Percentiles rank a stretch among this genome's conserved stretches.
Conservation (phyloP, 192 early-diverging fungal species). For the Coemansia sp. region DNA sequence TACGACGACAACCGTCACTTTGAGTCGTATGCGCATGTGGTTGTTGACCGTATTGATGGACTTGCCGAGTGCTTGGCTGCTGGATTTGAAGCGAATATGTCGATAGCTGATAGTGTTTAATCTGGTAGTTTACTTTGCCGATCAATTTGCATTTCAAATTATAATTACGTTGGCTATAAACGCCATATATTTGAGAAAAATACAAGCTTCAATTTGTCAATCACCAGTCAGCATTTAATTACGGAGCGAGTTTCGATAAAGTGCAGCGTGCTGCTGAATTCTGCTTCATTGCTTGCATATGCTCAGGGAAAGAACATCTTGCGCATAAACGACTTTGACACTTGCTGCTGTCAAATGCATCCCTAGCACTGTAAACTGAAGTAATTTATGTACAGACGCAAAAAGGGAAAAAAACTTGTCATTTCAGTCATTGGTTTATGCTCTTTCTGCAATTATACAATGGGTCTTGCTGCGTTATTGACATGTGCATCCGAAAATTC, state of each 20-base stretch:
- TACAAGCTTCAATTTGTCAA: neutral
- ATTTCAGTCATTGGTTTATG: neutral
- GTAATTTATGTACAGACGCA: neutral
- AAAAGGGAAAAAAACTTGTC: neutral
- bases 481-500: neutral
- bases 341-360: neutral
- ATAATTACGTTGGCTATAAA: neutral
- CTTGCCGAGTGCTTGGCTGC: constrained; percentile 17
- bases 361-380: neutral
- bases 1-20: constrained; percentile 37
- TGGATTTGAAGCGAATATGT: constrained; percentile 39
- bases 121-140: neutral
- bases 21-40: constrained; percentile 36
- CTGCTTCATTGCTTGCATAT: neutral
- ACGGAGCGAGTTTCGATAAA: neutral
- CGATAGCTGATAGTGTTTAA: constrained; percentile 15
- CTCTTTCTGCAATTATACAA: neutral
- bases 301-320: neutral
- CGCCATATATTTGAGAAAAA: neutral
- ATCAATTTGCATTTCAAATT: neutral
- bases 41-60: constrained; percentile 45
- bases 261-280: neutral
- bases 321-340: neutral
- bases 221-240: neutral
- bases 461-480: neutral